These are phyloP conservation scores for Grigorovia transvaalensis DNA, from an alignment of 805 yeast species.

Conservation along the genomic window DNA sequence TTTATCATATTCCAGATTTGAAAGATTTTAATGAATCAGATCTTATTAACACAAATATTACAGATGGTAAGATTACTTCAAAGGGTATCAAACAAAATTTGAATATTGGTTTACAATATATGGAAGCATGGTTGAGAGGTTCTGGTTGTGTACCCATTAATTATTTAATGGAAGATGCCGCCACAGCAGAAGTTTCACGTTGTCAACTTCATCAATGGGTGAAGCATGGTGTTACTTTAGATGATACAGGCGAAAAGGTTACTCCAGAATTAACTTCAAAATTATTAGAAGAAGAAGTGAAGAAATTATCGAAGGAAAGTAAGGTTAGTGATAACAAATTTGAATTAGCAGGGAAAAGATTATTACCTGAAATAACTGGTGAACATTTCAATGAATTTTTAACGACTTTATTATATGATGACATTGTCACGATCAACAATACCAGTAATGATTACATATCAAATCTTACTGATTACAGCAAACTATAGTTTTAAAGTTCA, in stretches of 20 bases:
- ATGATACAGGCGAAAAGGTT: constrained; percentile 47
- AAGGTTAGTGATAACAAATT: constrained; percentile 50
- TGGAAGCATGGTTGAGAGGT: constrained; percentile 81
- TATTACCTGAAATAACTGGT: constrained; percentile 64
- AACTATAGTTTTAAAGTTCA: background rate
- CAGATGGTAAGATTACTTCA: constrained; percentile 53
- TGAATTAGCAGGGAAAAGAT: constrained; percentile 56
- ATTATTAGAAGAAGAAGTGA: constrained; percentile 53
- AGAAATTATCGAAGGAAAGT: constrained; percentile 36
- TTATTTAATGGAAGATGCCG: constrained; percentile 82
- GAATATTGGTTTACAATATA: constrained; percentile 66
- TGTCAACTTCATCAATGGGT: constrained; percentile 80
- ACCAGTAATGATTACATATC: constrained; percentile 3
- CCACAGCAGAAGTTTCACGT: constrained; percentile 81
- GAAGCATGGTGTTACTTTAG: constrained; percentile 50
- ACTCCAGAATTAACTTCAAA: constrained; percentile 49
- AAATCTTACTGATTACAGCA: constrained; percentile 1
- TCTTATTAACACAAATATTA: constrained; percentile 53
- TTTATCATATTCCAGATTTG: constrained; percentile 38
- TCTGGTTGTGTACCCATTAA: constrained; percentile 80
- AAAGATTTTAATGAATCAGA: constrained; percentile 32
- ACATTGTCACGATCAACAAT: constrained; percentile 27
- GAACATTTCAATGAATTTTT: constrained; percentile 67
- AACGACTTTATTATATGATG: constrained; percentile 67
- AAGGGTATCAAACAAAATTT: constrained; percentile 63